These are phyloP conservation scores for Lentinula detonsa DNA, from an alignment of 768 basidiomycete genomes.

Conservation along the genomic window DNA sequence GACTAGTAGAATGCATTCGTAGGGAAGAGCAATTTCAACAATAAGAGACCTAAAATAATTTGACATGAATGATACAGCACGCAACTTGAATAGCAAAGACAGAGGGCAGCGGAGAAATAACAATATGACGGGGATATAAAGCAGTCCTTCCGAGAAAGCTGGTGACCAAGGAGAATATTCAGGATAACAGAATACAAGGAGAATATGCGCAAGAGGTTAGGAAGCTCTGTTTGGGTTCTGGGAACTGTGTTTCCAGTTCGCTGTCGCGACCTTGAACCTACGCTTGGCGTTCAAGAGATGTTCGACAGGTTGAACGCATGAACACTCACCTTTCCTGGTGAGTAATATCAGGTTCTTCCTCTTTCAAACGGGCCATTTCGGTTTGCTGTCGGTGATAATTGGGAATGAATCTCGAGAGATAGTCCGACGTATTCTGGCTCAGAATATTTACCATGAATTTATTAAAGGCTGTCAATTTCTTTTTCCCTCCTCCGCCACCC, in stretches of 20 bases:
- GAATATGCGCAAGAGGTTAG: slow-evolving; percentile 10
- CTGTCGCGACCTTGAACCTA: slow-evolving; percentile 68
- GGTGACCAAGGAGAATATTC: background rate
- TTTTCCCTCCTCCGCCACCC: slow-evolving; percentile 36
- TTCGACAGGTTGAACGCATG: background rate
- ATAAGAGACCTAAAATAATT: background rate
- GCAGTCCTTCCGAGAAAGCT: background rate
- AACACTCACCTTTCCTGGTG: slow-evolving; percentile 66
- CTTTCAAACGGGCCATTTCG: slow-evolving; percentile 76
- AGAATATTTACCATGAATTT: slow-evolving; percentile 51
- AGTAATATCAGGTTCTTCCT: slow-evolving; percentile 61
- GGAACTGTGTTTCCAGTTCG: slow-evolving; percentile 74
- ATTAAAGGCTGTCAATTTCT: slow-evolving; percentile 69
- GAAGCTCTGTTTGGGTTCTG: slow-evolving; percentile 52
- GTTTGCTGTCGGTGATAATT: slow-evolving; percentile 44
- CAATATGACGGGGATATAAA: background rate
- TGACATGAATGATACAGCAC: slow-evolving; percentile 6
- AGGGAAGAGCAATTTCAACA: background rate
- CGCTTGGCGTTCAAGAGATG: background rate
- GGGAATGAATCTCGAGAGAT: background rate
- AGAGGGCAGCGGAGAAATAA: slow-evolving; percentile 3
- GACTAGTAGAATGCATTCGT: background rate
- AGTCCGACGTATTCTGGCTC: background rate
- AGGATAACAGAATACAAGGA: background rate
- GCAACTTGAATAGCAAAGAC: background rate